phyloP scores from a whole-genome alignment of 768 basidiomycete species.

The Pleurotus tuoliensis region DNA sequence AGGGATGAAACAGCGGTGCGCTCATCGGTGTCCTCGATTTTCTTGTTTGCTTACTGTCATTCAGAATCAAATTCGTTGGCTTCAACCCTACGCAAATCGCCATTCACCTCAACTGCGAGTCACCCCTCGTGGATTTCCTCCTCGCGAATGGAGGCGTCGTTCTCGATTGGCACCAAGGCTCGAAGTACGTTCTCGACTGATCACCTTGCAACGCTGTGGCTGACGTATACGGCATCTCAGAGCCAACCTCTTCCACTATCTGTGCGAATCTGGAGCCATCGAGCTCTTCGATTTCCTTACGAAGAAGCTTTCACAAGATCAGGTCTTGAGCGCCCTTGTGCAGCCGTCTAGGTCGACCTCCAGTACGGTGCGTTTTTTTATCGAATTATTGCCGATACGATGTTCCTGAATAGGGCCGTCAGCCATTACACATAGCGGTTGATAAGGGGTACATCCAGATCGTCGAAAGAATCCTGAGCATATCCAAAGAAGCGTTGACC shows the following conservation, averaged over 20 bases:
- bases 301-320: slow-evolving; percentile 46
- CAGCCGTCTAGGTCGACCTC: slow-evolving; percentile 41
- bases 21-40: slow-evolving; percentile 2
- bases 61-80: slow-evolving; percentile 42
- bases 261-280: slow-evolving; percentile 25
- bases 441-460: slow-evolving; percentile 25
- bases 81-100: slow-evolving; percentile 45
- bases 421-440: slow-evolving; percentile 58
- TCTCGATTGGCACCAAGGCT: slow-evolving; percentile 32
- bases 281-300: slow-evolving; percentile 40
- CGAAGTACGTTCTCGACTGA: slow-evolving; percentile 33
- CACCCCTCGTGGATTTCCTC: slow-evolving; percentile 45
- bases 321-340: slow-evolving; percentile 36
- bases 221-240: slow-evolving; percentile 24
- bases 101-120: slow-evolving; percentile 21
- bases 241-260: slow-evolving; percentile 54
- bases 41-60: not conserved
- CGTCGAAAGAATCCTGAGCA: slow-evolving; percentile 34
- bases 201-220: not conserved
- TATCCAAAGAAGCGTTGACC: slow-evolving; percentile 30
- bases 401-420: not conserved
- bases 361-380: slow-evolving; percentile 28
- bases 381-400: not conserved
- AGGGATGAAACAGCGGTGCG: slow-evolving; percentile 41
- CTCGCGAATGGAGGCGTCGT: slow-evolving; percentile 43